A percentile compares a stretch with the other conserved stretches of the same genome.
These are phyloP conservation scores for Butyriboletus loyo DNA, from an alignment of 768 basidiomycete species.

Conservation along the genomic window DNA sequence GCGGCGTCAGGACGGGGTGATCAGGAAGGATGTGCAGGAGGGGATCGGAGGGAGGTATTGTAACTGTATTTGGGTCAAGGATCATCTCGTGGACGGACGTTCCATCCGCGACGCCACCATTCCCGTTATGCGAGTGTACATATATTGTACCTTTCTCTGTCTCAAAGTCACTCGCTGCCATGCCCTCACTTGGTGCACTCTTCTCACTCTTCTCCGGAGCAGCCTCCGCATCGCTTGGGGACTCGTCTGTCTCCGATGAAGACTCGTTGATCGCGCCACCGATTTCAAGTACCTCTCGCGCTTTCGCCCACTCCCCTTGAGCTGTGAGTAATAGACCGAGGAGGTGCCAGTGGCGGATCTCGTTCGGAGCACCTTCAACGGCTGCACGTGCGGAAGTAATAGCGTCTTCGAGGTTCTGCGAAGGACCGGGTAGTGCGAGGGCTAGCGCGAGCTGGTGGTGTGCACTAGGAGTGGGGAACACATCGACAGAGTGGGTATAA, in stretches of 20 bases:
- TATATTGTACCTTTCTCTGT: conserved; percentile 5
- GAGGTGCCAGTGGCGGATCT: conserved; percentile 86
- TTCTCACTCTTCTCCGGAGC: conserved; percentile 11
- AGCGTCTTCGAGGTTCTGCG: conserved; percentile 65
- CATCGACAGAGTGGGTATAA: conserved; percentile 47
- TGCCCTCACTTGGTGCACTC: not conserved
- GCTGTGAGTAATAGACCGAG: conserved; percentile 80
- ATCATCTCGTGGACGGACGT: conserved; percentile 16
- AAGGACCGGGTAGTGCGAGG: conserved; percentile 58
- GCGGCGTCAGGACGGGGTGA: conserved; percentile 46
- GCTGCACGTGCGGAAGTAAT: conserved; percentile 65
- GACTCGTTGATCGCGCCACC: conserved; percentile 61
- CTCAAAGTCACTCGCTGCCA: conserved; percentile 9
- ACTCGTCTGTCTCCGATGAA: conserved; percentile 32
- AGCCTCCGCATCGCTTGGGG: conserved; percentile 22
- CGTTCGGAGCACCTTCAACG: conserved; percentile 62
- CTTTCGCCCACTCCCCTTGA: conserved; percentile 75
- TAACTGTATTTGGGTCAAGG: conserved; percentile 29
- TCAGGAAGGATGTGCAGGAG: conserved; percentile 48
- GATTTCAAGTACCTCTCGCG: conserved; percentile 72
- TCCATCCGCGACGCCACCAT: conserved; percentile 1
- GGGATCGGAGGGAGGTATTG: conserved; percentile 38
- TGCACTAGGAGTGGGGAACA: conserved; percentile 50
- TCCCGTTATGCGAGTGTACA: not conserved
- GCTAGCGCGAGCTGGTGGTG: conserved; percentile 83